These are phyloP conservation scores for Cerioporus squamosus DNA, from an alignment of 1,284 basidiomycete species.

Conservation along the genomic window DNA sequence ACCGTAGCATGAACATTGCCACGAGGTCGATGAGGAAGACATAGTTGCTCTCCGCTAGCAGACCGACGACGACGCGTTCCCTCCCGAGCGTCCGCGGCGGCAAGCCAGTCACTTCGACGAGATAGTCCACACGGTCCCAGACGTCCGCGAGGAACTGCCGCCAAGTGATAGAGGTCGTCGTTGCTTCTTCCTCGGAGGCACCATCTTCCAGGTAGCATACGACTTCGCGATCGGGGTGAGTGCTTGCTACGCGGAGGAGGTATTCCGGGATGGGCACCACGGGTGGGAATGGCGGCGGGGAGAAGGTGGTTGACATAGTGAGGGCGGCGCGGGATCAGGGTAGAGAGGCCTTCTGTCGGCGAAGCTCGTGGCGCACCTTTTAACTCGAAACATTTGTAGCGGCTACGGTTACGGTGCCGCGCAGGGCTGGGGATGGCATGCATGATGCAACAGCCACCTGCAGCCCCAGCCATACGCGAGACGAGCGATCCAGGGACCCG, in stretches of 20 bases:
- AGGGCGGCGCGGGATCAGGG: neutral
- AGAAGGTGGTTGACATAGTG: neutral
- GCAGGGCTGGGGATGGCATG: too few species aligned
- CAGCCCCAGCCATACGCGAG: too few species aligned
- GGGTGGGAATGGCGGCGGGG: neutral
- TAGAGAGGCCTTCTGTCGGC: neutral
- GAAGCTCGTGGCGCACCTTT: neutral
- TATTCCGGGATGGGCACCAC: slow-evolving; percentile 3
- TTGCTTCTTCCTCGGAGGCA: neutral
- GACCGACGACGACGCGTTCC: slow-evolving; percentile 4
- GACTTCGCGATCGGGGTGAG: slow-evolving; percentile 8
- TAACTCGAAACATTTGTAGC: neutral
- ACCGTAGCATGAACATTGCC: slow-evolving; percentile 3
- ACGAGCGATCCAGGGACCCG: too few species aligned
- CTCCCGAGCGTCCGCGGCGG: neutral
- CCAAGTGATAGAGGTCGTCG: slow-evolving; percentile 4
- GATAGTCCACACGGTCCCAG: slow-evolving; percentile 4
- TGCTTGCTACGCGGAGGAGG: slow-evolving; percentile 1
- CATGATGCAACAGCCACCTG: too few species aligned
- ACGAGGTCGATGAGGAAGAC: slow-evolving; percentile 10
- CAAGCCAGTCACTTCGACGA: neutral
- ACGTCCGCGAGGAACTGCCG: slow-evolving; percentile 9
- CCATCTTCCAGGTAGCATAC: slow-evolving; percentile 5
- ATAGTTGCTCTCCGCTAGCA: slow-evolving; percentile 12
- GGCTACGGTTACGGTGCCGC: too few species aligned